Evolutionary conservation across 768 basidiomycete genomes (phyloP).

Genomic region (Cystofilobasidium capitatum): DNA sequence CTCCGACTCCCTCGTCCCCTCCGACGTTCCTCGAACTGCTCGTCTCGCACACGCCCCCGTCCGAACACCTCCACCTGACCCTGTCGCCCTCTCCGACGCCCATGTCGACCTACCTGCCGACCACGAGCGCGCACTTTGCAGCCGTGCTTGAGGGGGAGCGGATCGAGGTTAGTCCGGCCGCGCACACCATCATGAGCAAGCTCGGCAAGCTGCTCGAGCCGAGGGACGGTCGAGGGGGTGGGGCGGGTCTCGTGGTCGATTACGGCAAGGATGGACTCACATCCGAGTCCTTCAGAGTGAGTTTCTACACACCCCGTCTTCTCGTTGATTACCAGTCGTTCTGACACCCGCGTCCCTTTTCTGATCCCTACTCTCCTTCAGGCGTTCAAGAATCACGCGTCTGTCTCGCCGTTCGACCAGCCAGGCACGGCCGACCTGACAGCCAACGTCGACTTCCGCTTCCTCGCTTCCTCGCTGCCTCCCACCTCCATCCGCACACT

Average conservation of each 20-base stretch:
- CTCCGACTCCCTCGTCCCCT: neutral
- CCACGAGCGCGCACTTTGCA: slow-evolving; percentile 59
- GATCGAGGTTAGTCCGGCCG: slow-evolving; percentile 68
- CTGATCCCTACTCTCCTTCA: slow-evolving; percentile 36
- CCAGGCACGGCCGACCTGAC: slow-evolving; percentile 89
- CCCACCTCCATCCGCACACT: slow-evolving; percentile 37
- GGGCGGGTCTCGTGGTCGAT: slow-evolving; percentile 69
- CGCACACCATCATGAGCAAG: slow-evolving; percentile 58
- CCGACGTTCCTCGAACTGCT: slow-evolving; percentile 23
- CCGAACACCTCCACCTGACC: slow-evolving; percentile 17
- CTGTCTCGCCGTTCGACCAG: slow-evolving; percentile 65
- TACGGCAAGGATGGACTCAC: slow-evolving; percentile 69
- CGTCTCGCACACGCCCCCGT: slow-evolving; percentile 20
- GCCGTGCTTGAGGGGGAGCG: slow-evolving; percentile 58
- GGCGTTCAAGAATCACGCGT: slow-evolving; percentile 82
- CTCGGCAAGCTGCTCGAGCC: slow-evolving; percentile 54
- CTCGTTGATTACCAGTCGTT: neutral
- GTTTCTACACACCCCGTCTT: slow-evolving; percentile 34
- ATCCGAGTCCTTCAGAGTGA: slow-evolving; percentile 68
- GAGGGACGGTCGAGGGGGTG: slow-evolving; percentile 30
- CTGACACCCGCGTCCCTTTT: neutral
- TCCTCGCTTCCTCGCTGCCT: slow-evolving; percentile 33
- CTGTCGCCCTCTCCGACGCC: slow-evolving; percentile 17
- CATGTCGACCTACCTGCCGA: slow-evolving; percentile 28
- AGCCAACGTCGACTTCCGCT: slow-evolving; percentile 92